Base-by-base conservation (phyloP, 768 basidiomycete genomes). In the Mycena olivaceomarginata region DNA sequence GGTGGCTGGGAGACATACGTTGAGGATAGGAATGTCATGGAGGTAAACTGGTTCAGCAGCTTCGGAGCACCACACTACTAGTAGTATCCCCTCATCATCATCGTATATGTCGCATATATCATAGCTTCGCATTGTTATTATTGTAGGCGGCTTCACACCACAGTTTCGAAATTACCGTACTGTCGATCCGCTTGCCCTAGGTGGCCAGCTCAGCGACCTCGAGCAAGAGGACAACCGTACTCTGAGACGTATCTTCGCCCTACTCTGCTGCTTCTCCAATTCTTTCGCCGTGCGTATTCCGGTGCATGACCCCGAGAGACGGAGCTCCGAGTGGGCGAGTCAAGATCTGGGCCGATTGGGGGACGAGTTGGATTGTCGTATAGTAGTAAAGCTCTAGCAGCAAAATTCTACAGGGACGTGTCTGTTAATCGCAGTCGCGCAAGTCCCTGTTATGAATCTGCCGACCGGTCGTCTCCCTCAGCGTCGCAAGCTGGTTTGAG, bases 371-470 rank as follows among this genome's bases (percentile, higher is more conserved):
- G 48, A 48, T 48, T 7, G 16, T 48, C 48, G 48, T 16, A 7
- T 53, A n/a, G n/a, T 20, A 18, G n/a, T n/a, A 18, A 18, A 53
- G 11, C 9, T n/a, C 51, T 39, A 66, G 46, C 57, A 62, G 37
- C 37, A 41, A 31, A n/a, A 62, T 25, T 63, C 12, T 16, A 13
- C 43, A 10, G 25, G 13, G 25, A 12, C 56, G 10, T 8, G 25
- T 6, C 48, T 43, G 10, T 59, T n/a, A 70, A 45, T 71, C 75
- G 57, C 69, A 31, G 72, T 43, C 56, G 13, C 45, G 31, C 39
- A 97, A 88, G 6, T 89, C 94, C 79, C 92, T 90, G 48, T 96
- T 88, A 81, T 96, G 95, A 22, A 96, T 90, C 83, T 95, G 92
- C 67, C 92, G 88, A 60, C 96, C 88, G 0, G 96, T 96, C 5